Evolutionary conservation across 306 rosid genomes (phyloP).

Genomic region (Vigna reflexopilosa): DNA sequence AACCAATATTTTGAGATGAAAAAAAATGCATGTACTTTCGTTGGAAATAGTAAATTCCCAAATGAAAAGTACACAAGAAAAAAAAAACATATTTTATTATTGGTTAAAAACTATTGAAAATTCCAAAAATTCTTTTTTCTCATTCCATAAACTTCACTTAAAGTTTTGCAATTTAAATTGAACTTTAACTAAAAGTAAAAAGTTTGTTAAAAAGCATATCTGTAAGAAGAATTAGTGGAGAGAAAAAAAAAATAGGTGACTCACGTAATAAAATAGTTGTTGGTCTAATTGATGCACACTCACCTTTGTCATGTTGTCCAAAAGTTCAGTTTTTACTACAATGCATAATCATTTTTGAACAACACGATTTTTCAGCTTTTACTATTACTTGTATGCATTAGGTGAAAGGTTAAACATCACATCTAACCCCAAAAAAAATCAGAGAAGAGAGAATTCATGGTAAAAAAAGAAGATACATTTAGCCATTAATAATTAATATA

Average conservation of each 20-base stretch:
- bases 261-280: no score
- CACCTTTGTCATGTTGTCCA: no score
- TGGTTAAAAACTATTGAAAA: not conserved
- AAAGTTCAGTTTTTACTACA: no score
- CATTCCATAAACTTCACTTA: not conserved
- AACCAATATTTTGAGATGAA: no score
- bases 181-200: not conserved
- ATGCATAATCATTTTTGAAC: no score
- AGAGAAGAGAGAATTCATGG: not conserved
- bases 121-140: not conserved
- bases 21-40: not conserved
- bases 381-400: not conserved
- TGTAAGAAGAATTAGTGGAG: not conserved
- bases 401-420: no score
- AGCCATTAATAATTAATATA: not conserved
- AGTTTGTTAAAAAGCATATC: not conserved
- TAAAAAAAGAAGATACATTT: not conserved
- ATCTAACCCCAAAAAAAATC: not conserved
- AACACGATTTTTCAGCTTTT: not conserved
- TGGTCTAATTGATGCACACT: not conserved
- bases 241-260: not conserved
- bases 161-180: not conserved
- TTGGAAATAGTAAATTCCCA: not conserved
- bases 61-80: no score
- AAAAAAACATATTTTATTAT: not conserved